Base-by-base conservation (phyloP, 164 flowering plant species). In the Paratinospora sagittata region DNA sequence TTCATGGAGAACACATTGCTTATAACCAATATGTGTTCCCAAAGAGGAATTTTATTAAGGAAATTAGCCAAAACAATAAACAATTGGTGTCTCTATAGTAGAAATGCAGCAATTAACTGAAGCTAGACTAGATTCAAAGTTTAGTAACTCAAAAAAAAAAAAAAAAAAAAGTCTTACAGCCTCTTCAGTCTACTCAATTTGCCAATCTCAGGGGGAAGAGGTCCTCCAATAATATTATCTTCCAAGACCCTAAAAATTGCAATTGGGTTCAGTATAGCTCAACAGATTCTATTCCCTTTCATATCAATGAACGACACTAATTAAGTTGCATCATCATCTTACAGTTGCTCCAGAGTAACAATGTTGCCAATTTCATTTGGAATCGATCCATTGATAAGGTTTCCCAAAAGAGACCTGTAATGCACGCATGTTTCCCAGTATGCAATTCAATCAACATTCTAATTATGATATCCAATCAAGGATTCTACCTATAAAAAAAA, bases 391-490 rank as follows among this genome's bases (percentile, higher is more conserved):
- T 71, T 80, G 6, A 90, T 49, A 26, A 87, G 87, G 78, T 94
- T 94, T 63, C 89, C 98, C 67, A 87, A 36, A 55, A 84, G 69
- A 8, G 83, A 70, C 75, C 98, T 93, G 85, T 62, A 73, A 41
- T 52, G 39, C 61, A 68, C 52, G 17, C 61, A 12, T 17, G 8
- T 7, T n/a, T 45, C 26, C 34, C 24, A 24, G 49, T 8, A 60
- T 6, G 41, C 7, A 27, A 13, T 8, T 14, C 45, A 16, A 58
- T 39, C 26, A 55, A 27, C 16, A 16, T 52, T 8, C 19, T 2
- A 43, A 2, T 13, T 52, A 2, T 52, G 17, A 23, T 60, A 23
- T 60, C 27, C 12, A 26, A 60, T 26, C 0, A 30, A 61, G 34
- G 30, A 24, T 24, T 19, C 10, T 24, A 10, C 33, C 49, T 7